Evolutionary conservation across 129 eudicot genomes (phyloP).

Genomic region (Flaveria bidentis): DNA sequence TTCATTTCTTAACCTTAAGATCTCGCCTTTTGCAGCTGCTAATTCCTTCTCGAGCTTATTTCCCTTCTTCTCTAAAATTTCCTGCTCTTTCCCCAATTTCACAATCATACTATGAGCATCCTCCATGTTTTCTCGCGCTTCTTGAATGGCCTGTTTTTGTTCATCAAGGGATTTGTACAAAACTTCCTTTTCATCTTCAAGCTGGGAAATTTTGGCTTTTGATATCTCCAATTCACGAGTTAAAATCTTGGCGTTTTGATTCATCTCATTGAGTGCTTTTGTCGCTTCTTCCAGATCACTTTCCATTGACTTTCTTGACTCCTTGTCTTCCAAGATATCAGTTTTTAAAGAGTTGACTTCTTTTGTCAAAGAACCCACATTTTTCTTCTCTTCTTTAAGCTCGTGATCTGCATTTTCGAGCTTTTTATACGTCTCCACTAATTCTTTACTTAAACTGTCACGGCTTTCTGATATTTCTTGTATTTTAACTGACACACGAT

Average conservation of each 20-base stretch:
- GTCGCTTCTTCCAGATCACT: slow-evolving; percentile 68
- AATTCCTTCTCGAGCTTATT: slow-evolving; percentile 69
- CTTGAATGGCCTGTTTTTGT: slow-evolving; percentile 56
- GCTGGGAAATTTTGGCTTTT: slow-evolving; percentile 40
- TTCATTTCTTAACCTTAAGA: slow-evolving; percentile 52
- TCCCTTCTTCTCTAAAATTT: slow-evolving; percentile 53
- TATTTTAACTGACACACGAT: slow-evolving; percentile 46
- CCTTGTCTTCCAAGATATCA: slow-evolving; percentile 45
- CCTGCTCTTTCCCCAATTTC: slow-evolving; percentile 71
- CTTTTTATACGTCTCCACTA: slow-evolving; percentile 50
- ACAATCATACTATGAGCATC: slow-evolving; percentile 69
- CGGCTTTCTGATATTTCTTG: slow-evolving; percentile 36
- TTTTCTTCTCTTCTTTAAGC: slow-evolving; percentile 58
- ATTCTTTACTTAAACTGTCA: slow-evolving; percentile 56
- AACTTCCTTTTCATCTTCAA: slow-evolving; percentile 60
- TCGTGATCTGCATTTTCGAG: slow-evolving; percentile 49
- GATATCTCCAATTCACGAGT: slow-evolving; percentile 67
- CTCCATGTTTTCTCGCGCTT: slow-evolving; percentile 71
- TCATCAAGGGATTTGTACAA: slow-evolving; percentile 48
- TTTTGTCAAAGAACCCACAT: slow-evolving; percentile 43
- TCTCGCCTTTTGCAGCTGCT: slow-evolving; percentile 84
- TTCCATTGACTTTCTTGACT: slow-evolving; percentile 59
- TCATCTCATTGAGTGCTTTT: slow-evolving; percentile 72
- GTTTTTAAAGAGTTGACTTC: slow-evolving; percentile 53
- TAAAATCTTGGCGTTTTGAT: slow-evolving; percentile 43